phyloP scores from a whole-genome alignment of 768 basidiomycete species.

The Podaxis carcinomalis region DNA sequence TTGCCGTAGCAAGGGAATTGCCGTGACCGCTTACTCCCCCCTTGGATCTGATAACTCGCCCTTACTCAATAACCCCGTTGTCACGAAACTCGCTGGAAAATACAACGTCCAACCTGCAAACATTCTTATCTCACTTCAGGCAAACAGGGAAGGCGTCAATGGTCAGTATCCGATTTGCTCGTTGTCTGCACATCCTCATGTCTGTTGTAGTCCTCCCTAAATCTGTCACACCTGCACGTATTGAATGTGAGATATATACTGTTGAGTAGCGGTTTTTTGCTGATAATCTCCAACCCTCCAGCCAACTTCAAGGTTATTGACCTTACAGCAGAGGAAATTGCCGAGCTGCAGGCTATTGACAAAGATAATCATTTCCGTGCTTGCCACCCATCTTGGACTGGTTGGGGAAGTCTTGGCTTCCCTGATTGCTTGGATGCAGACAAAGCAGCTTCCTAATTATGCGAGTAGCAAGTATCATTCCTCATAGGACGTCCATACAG shows the following conservation, averaged over 20 bases:
- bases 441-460: background rate
- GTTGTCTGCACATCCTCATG: background rate
- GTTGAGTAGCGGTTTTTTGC: background rate
- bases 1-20: slow-evolving; percentile 61
- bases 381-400: slow-evolving; percentile 62
- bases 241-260: slow-evolving; percentile 23
- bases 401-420: slow-evolving; percentile 61
- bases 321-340: slow-evolving; percentile 56
- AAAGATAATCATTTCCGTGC: slow-evolving; percentile 61
- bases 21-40: slow-evolving; percentile 75
- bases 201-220: slow-evolving; percentile 56
- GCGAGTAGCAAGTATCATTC: too few species aligned
- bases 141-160: slow-evolving; percentile 55
- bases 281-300: slow-evolving; percentile 16
- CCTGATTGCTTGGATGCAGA: slow-evolving; percentile 36
- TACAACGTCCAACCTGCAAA: slow-evolving; percentile 58
- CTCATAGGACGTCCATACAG: too few species aligned
- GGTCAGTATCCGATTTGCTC: slow-evolving; percentile 28
- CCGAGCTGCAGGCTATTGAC: slow-evolving; percentile 53
- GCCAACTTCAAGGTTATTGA: slow-evolving; percentile 60
- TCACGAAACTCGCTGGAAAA: slow-evolving; percentile 59
- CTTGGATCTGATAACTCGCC: slow-evolving; percentile 71
- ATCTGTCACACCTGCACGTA: slow-evolving; percentile 68
- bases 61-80: slow-evolving; percentile 54
- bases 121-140: slow-evolving; percentile 69